Base-by-base conservation (phyloP, 2,329 filamentous ascomycete genomes). In the Paramyrothecium sp. region DNA sequence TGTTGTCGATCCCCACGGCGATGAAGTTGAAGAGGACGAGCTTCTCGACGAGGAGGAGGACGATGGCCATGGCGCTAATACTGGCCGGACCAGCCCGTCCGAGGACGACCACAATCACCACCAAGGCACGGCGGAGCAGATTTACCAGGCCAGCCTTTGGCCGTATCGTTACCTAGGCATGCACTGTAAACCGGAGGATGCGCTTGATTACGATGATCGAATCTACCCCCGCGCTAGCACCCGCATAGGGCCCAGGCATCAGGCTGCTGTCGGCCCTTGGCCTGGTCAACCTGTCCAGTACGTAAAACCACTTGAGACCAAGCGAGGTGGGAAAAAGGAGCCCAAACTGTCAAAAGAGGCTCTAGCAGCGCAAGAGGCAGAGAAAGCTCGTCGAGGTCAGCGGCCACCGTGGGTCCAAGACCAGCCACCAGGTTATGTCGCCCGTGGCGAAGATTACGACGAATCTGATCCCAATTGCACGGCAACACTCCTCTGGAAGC, bases 181-280 rank as follows among this genome's bases (percentile, higher is more conserved):
- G 64, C 95, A 99, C 75, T 97, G 93, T 75, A 90, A 92, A 63
- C 90, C 95, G 1, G 93, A 98, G 73, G 95, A 99, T 76, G 95
- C 92, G 0, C 80, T 99, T 30, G 95, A 99, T 71, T 96, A 97
- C 70, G 95, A 99, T 68, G 95, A 99, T 72, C 89, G 95, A 62
- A 98, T 99, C 63, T 98, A 98, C 69, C 95, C 95, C 10, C 89
- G 95, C 63, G 94, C 95, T 17, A 96, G 93, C 70, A 98, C 95
- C 56, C 89, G 95, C 41, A 81, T 98, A 41, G 95, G 95, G 8
- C 91, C 92, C 11, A 87, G 92, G 56, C 92, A 98, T 72, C 95
- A 99, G 77, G 94, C 95, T 3, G 89, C 87, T 64, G 90, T 97
- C 34, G 80, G 84, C 52, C 82, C 90, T 7, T 99, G 95, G 95